Evolutionary conservation across 2,329 filamentous ascomycete genomes (phyloP).

Genomic region (Helotiales sp.): DNA sequence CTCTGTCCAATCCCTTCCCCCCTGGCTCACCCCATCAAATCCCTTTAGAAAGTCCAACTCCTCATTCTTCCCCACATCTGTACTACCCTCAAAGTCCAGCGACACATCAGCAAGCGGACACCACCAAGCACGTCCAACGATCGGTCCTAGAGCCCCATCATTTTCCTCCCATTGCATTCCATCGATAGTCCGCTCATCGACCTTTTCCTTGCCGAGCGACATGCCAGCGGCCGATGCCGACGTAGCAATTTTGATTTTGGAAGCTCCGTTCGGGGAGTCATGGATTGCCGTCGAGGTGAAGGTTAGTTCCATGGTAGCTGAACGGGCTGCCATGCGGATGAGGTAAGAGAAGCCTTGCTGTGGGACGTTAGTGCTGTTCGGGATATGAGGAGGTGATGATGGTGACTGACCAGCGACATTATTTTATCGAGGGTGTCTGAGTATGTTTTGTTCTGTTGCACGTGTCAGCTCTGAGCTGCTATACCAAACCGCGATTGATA

Average conservation of each 20-base stretch:
- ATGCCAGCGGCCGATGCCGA: not conserved
- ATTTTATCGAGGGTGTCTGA: not conserved
- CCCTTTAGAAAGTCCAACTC: not conserved
- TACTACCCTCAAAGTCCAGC: not conserved
- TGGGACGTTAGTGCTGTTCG: not conserved
- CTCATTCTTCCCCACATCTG: not conserved
- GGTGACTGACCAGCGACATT: not conserved
- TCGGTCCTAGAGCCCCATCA: not conserved
- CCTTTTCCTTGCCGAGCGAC: not conserved
- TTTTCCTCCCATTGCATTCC: not conserved
- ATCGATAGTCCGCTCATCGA: not conserved
- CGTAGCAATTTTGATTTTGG: not conserved
- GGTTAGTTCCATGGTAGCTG: not conserved
- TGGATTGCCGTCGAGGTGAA: not conserved
- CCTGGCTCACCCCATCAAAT: not conserved
- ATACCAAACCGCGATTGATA: no score
- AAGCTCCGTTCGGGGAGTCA: not conserved
- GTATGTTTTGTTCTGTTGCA: not conserved
- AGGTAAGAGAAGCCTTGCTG: constrained; percentile 7
- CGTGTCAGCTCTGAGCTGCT: no score
- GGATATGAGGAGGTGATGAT: not conserved
- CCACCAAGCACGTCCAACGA: not conserved
- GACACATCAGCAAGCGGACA: not conserved
- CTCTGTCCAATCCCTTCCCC: not conserved
- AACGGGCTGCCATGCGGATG: not conserved